Conservation (phyloP, 2,329 filamentous ascomycete genomes). For the Hypoxylon sp. region DNA sequence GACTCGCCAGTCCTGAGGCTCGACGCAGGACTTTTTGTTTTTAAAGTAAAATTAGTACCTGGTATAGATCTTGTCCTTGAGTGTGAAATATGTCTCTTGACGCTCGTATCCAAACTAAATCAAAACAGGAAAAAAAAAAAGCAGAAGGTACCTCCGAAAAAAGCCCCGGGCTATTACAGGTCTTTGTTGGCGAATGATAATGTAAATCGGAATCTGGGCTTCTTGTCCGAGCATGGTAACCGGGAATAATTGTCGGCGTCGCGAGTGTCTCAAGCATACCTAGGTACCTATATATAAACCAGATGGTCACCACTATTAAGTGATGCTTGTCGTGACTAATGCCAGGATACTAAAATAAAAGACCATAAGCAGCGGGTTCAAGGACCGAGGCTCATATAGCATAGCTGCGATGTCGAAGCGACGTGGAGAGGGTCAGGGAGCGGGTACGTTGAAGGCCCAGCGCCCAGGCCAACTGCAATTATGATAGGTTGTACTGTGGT, state of each 20-base stretch:
- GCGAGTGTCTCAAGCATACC: neutral
- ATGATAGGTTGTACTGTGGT: conserved; percentile 12
- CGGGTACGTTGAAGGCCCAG: conserved; percentile 11
- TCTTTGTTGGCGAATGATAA: neutral
- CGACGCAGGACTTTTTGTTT: too few species aligned
- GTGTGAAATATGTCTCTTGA: too few species aligned
- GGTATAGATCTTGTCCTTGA: too few species aligned
- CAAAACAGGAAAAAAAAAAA: neutral
- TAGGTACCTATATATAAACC: too few species aligned
- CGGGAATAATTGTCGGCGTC: neutral
- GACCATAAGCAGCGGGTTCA: neutral
- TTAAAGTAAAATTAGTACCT: too few species aligned
- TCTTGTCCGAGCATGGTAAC: neutral
- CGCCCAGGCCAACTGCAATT: conserved; percentile 2
- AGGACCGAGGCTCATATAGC: conserved; percentile 19
- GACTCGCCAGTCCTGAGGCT: too few species aligned
- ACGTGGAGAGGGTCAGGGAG: conserved; percentile 10
- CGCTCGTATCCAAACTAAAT: too few species aligned
- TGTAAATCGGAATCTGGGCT: neutral
- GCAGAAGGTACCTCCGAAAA: neutral
- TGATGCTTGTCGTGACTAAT: conserved; percentile 35
- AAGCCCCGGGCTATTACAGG: neutral
- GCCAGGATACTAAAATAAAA: conserved; percentile 27
- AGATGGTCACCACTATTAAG: neutral
- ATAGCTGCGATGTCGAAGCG: conserved; percentile 7